A percentile compares a stretch with the other conserved stretches of the same genome.
phyloP scores from a whole-genome alignment of 306 rosid genomes.

The Alnus glutinosa region DNA sequence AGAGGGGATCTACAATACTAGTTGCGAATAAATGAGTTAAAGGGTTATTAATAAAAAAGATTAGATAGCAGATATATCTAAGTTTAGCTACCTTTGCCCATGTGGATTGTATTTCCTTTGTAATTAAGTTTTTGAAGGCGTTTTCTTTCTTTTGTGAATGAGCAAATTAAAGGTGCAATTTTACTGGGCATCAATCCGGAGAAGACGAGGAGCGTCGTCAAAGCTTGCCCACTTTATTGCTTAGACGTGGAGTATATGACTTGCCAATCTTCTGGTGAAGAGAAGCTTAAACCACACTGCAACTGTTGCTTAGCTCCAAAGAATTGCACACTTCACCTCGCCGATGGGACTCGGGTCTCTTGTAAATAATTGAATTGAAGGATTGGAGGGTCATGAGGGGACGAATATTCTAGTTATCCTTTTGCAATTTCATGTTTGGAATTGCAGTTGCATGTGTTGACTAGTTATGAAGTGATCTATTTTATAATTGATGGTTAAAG shows the following conservation, averaged over 20 bases:
- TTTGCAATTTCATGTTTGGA: too few relatives aligned
- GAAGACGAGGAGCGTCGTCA: neutral
- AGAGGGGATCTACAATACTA: too few relatives aligned
- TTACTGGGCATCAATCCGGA: neutral
- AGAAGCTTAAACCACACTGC: neutral
- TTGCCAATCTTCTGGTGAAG: conserved; percentile 7
- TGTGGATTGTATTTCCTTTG: neutral
- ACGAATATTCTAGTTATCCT: too few relatives aligned
- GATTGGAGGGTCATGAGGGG: too few relatives aligned
- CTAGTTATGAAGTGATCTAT: too few relatives aligned
- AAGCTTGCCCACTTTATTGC: conserved; percentile 11
- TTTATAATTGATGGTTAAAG: too few relatives aligned
- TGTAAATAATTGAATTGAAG: neutral
- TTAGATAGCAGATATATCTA: too few relatives aligned
- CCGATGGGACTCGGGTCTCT: neutral
- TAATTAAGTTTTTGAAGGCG: neutral
- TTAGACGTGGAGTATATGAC: conserved; percentile 8
- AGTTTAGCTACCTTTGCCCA: too few relatives aligned
- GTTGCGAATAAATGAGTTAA: too few relatives aligned
- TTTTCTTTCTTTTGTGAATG: neutral
- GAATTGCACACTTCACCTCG: conserved; percentile 9
- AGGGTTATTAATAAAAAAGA: too few relatives aligned
- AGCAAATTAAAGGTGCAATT: neutral
- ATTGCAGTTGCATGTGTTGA: too few relatives aligned
- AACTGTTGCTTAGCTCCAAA: conserved; percentile 13